These are phyloP conservation scores for Vitis rupestris DNA, from an alignment of 164 flowering plant genomes.

Conservation along the genomic window DNA sequence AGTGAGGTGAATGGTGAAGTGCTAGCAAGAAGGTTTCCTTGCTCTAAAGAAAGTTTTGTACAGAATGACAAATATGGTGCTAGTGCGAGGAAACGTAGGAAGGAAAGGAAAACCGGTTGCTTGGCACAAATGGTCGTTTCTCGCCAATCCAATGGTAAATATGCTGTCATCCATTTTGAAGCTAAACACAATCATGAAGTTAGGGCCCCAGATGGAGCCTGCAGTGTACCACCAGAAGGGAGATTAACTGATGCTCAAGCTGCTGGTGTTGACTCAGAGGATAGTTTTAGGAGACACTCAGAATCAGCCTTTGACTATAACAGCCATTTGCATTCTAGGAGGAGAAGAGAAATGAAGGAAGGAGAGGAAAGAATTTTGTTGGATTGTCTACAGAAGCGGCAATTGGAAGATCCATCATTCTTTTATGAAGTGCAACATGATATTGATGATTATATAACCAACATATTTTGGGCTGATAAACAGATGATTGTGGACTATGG, in stretches of 20 bases:
- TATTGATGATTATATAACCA: conserved; percentile 21
- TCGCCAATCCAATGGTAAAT: conserved; percentile 33
- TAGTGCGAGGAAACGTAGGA: conserved; percentile 33
- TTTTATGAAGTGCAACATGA: conserved; percentile 29
- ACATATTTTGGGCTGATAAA: conserved; percentile 40
- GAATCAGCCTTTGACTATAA: conserved; percentile 17
- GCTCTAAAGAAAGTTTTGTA: conserved; percentile 35
- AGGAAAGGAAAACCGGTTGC: conserved; percentile 42
- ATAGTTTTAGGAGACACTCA: conserved; percentile 10
- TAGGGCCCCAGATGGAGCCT: conserved; percentile 10
- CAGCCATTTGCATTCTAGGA: conserved; percentile 17
- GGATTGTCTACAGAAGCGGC: conserved; percentile 27
- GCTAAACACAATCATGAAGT: conserved; percentile 35
- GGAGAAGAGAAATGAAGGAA: conserved; percentile 26
- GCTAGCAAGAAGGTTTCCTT: conserved; percentile 38
- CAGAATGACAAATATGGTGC: conserved; percentile 31
- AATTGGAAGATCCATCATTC: conserved; percentile 24
- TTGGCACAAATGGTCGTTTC: conserved; percentile 40
- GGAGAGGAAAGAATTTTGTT: conserved; percentile 29
- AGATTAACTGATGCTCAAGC: conserved; percentile 11
- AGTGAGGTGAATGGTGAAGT: conserved; percentile 37
- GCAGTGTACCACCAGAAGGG: conserved; percentile 15
- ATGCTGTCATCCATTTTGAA: conserved; percentile 29
- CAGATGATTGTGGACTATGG: conserved; percentile 24
- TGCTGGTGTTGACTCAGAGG: conserved; percentile 15